Evolutionary conservation across 2,329 filamentous ascomycete genomes (phyloP).

Genomic region (Pyrenophora teres): DNA sequence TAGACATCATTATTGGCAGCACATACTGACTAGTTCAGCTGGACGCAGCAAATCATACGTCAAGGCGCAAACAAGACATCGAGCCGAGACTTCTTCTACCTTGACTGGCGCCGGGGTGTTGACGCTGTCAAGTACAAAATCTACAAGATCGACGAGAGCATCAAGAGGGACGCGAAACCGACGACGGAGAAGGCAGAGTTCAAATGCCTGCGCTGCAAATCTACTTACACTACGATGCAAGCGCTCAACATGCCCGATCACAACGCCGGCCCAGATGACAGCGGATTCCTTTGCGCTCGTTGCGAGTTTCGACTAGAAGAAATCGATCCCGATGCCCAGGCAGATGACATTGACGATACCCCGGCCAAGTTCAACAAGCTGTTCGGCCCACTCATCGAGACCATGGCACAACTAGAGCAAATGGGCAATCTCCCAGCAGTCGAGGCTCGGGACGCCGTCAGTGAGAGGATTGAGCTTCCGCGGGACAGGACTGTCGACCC

Average conservation of each 20-base stretch:
- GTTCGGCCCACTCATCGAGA: conserved; percentile 73
- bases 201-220: conserved; percentile 77
- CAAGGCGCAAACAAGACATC: conserved; percentile 81
- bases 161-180: conserved; percentile 81
- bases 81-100: conserved; percentile 93
- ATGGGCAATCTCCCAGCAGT: conserved; percentile 79
- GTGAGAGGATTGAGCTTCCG: conserved; percentile 65
- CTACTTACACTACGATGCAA: conserved; percentile 88
- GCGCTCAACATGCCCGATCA: conserved; percentile 76
- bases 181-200: conserved; percentile 88
- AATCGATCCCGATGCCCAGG: conserved; percentile 34
- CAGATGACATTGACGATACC: conserved; percentile 47
- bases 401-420: conserved; percentile 66
- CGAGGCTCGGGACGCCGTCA: conserved; percentile 71
- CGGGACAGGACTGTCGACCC: conserved; percentile 70
- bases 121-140: conserved; percentile 96
- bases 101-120: conserved; percentile 91
- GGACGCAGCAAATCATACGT: conserved; percentile 75
- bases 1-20: background rate
- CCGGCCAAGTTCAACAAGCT: conserved; percentile 69
- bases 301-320: conserved; percentile 66
- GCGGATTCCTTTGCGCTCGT: conserved; percentile 78
- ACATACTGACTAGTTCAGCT: conserved; percentile 52
- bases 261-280: conserved; percentile 50
- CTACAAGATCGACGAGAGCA: conserved; percentile 83